Evolutionary conservation across 129 eudicot species (phyloP).

Genomic region (Flaveria bidentis): DNA sequence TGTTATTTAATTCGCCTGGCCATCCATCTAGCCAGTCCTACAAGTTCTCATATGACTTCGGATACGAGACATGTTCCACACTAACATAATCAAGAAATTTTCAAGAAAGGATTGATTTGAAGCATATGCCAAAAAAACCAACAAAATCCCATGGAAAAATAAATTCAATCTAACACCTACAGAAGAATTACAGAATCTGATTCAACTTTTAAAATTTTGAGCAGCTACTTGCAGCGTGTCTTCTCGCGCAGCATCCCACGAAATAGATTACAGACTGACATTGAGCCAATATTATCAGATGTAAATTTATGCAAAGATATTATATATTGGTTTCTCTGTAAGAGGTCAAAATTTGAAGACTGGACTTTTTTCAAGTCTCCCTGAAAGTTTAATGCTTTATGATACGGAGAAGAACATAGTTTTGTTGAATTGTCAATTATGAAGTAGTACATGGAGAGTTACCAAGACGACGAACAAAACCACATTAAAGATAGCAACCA

Average conservation of each 20-base stretch:
- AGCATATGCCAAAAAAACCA: not conserved
- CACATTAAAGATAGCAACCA: slow-evolving; percentile 85
- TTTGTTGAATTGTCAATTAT: not conserved
- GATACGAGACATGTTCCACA: not conserved
- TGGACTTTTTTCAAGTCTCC: not conserved
- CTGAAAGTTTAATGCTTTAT: not conserved
- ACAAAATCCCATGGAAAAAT: not conserved
- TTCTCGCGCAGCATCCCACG: slow-evolving; percentile 97
- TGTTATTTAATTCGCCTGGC: not conserved
- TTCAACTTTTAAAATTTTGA: slow-evolving; percentile 38
- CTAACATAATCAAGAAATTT: slow-evolving; percentile 1
- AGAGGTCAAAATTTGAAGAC: not conserved
- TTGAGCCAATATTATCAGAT: not conserved
- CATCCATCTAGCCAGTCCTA: not conserved
- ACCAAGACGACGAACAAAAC: slow-evolving; percentile 82
- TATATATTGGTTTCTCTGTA: not conserved
- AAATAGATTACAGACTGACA: slow-evolving; percentile 71
- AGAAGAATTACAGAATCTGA: not conserved
- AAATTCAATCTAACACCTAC: too few relatives aligned
- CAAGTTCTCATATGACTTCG: not conserved
- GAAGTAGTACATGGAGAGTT: slow-evolving; percentile 23
- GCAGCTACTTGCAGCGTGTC: slow-evolving; percentile 63
- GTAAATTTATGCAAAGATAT: not conserved
- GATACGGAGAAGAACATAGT: not conserved
- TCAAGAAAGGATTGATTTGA: slow-evolving; percentile 1